These are phyloP conservation scores for Tolypocladium cylindrosporum DNA, from an alignment of 2,329 filamentous ascomycete species.

Conservation along the genomic window DNA sequence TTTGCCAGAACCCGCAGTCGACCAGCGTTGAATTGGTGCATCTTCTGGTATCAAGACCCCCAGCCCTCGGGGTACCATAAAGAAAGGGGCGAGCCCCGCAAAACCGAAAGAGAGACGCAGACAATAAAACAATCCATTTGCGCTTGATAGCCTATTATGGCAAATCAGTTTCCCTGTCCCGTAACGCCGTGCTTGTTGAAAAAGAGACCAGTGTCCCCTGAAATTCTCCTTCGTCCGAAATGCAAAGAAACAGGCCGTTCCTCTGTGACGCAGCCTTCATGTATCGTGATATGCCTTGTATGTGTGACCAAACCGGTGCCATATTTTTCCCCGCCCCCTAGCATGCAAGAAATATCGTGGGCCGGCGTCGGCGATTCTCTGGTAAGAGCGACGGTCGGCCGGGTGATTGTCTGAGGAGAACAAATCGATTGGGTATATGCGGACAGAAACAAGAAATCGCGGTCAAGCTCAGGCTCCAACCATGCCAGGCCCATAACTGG, in stretches of 20 bases:
- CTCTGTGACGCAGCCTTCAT: conserved; percentile 6
- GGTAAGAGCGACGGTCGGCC: not conserved
- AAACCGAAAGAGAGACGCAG: not conserved
- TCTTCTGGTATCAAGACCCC: not conserved
- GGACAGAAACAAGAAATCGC: conserved; percentile 1
- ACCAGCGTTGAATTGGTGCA: not conserved
- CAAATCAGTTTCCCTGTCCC: conserved; percentile 9
- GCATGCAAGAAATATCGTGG: not conserved
- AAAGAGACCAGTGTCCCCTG: conserved; percentile 3
- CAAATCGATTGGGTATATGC: conserved; percentile 1
- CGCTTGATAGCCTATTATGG: not conserved
- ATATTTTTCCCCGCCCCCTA: not conserved
- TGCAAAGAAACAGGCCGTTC: not conserved
- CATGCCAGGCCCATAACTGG: conserved; percentile 49
- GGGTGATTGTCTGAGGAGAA: not conserved
- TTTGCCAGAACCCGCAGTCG: not conserved
- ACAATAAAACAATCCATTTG: not conserved
- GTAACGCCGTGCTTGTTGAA: conserved; percentile 22
- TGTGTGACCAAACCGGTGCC: conserved; percentile 14
- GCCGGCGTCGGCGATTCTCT: not conserved
- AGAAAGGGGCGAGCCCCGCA: not conserved
- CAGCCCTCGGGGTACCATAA: not conserved
- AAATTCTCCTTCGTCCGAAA: conserved; percentile 4
- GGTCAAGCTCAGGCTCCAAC: conserved; percentile 37
- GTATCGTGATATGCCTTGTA: conserved; percentile 20